Conservation (phyloP, 2,329 filamentous ascomycete species). For the Hirsutella minnesotensis region DNA sequence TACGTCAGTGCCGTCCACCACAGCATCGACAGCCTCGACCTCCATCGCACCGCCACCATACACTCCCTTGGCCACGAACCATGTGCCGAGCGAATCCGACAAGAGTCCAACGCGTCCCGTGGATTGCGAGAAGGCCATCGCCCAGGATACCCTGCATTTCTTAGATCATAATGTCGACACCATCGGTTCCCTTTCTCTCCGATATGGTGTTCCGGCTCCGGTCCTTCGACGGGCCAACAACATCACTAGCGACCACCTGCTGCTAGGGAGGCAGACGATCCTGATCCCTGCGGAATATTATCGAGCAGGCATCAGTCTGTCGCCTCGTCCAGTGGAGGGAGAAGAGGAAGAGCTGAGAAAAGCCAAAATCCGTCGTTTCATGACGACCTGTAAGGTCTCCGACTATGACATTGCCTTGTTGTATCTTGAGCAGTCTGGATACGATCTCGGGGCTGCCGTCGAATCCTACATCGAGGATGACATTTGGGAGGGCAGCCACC, state of each 20-base stretch:
- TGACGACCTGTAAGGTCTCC: constrained; percentile 65
- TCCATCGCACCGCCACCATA: constrained; percentile 28
- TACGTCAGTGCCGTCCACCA: constrained; percentile 22
- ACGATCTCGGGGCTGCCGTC: constrained; percentile 54
- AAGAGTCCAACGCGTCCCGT: constrained; percentile 13
- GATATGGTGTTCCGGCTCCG: constrained; percentile 55
- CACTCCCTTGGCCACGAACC: constrained; percentile 4
- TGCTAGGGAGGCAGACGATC: constrained; percentile 56
- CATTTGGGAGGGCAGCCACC: constrained; percentile 61
- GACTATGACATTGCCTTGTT: constrained; percentile 67
- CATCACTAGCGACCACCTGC: constrained; percentile 58
- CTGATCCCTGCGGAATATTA: constrained; percentile 62
- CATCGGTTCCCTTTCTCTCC: constrained; percentile 54
- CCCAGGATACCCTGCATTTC: constrained; percentile 64
- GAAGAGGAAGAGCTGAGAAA: constrained; percentile 65
- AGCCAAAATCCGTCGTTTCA: constrained; percentile 60
- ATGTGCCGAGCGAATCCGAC: constrained; percentile 3
- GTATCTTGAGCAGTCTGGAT: constrained; percentile 60
- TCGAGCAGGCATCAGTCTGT: constrained; percentile 54
- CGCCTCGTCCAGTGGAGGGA: constrained; percentile 58
- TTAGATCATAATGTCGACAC: constrained; percentile 58
- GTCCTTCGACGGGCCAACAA: constrained; percentile 56
- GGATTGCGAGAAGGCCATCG: constrained; percentile 21
- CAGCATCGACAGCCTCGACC: constrained; percentile 10
- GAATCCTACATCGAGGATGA: constrained; percentile 59